Percentiles rank a stretch among this genome's conserved stretches.
Conservation (phyloP, 306 rosid genomes). For the Glycine tomentella region DNA sequence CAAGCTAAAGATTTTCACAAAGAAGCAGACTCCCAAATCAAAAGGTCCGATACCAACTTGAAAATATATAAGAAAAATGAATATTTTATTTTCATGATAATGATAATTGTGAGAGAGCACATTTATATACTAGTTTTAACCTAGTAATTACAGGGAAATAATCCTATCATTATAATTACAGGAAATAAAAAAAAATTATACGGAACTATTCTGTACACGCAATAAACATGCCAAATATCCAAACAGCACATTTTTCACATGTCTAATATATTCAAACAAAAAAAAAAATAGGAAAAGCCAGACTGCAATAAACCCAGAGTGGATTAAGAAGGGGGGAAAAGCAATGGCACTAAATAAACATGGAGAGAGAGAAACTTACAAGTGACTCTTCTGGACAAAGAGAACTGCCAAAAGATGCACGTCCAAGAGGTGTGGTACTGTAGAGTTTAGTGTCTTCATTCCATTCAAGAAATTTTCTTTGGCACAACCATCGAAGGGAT, state of each 20-base stretch:
- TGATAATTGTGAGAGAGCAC: not conserved
- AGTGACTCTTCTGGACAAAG: conserved; percentile 98
- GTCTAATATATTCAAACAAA: conserved; percentile 4
- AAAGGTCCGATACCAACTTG: too few relatives aligned
- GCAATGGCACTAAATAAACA: conserved; percentile 23
- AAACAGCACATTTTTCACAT: not conserved
- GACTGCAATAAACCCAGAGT: conserved; percentile 28
- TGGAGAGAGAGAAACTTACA: conserved; percentile 56
- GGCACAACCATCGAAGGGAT: conserved; percentile 96
- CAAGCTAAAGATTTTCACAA: too few relatives aligned
- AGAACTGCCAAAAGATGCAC: conserved; percentile 96
- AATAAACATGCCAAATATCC: not conserved
- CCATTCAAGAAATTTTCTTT: conserved; percentile 90
- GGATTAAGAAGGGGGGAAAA: not conserved
- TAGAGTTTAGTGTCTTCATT: conserved; percentile 86
- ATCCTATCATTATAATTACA: not conserved
- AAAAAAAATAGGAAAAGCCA: conserved; percentile 30
- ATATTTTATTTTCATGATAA: not conserved
- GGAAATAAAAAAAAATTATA: not conserved
- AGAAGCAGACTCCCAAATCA: too few relatives aligned
- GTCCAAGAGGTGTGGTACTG: conserved; percentile 92
- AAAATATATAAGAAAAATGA: too few relatives aligned
- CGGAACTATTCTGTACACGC: not conserved
- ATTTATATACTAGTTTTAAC: not conserved
- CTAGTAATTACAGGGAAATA: not conserved